Base-by-base conservation (phyloP, 2,329 filamentous ascomycete species). In the Alternaria consortialis region DNA sequence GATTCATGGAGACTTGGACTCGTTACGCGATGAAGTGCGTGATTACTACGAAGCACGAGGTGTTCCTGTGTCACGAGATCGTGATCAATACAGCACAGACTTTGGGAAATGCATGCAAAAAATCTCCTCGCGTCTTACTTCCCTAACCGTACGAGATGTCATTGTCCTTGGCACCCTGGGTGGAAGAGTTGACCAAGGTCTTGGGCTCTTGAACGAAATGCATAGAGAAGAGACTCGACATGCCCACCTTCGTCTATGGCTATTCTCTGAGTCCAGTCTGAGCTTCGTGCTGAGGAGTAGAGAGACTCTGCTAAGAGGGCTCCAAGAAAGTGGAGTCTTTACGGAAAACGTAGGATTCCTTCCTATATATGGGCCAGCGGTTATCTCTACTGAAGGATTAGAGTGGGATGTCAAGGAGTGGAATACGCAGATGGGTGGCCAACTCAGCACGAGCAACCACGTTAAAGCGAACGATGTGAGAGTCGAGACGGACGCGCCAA, bases 1-100 rank as follows among this genome's bases (percentile, higher is more conserved):
- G 56, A 93, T 99, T 63, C 88, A 97, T 68, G 95, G 95, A 47
- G 95, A 99, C 76, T 85, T 99, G 9, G 95, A 99, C 80, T 97
- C 94, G 4, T 82, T 98, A 17, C 81, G 81, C 3, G 82, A 87
- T 9, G 80, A 86, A 12, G 85, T 91, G 11, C 84, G 84, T 53
- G 72, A 84, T n/a, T 90, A 91, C 79, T 97, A 94, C 80, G 82
- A 85, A 34, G 80, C 83, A 23, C 83, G 85, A 53, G 77, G 83
- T 29, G 85, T 92, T 2, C 74, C 83, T 12, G 83, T 98, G 54
- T 84, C 92, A 65, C 82, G 88, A 69, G 88, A 94, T 65, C 77
- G 84, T n/a, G 92, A 96, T 74, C 92, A 98, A 78, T 87, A 96
- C 69, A 91, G 90, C 20, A 97, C 95, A 29, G 95, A 99, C 78